phyloP scores from a whole-genome alignment of 345 rosid species.

The Sisymbrium altissimum region DNA sequence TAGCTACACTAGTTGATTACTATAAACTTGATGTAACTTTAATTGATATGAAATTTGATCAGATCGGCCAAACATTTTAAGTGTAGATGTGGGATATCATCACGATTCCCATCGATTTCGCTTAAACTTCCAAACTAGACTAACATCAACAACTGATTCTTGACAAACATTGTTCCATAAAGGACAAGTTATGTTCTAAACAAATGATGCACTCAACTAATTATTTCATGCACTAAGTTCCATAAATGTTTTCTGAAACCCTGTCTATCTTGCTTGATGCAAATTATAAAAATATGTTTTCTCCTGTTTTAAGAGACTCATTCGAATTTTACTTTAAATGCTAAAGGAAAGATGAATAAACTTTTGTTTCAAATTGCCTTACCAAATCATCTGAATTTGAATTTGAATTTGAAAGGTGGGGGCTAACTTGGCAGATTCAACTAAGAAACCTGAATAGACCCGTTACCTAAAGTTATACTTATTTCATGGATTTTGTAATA shows the following conservation, averaged over 20 bases:
- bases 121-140: constrained; percentile 29
- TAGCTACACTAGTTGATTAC: constrained; percentile 1
- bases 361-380: constrained; percentile 1
- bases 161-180: constrained; percentile 3
- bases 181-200: not conserved
- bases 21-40: constrained; percentile 2
- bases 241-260: not conserved
- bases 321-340: constrained; percentile 10
- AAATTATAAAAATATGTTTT: not conserved
- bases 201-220: not conserved
- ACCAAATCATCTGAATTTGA: constrained; percentile 21
- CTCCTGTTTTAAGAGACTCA: not conserved
- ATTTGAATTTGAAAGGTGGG: constrained; percentile 7
- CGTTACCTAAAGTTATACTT: constrained; percentile 14
- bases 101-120: constrained; percentile 26
- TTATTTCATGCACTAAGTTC: not conserved
- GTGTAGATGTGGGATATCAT: constrained; percentile 9
- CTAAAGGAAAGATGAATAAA: constrained; percentile 8
- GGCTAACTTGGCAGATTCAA: constrained; percentile 9
- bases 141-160: constrained; percentile 15
- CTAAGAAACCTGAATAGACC: constrained; percentile 26
- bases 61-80: constrained; percentile 7
- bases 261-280: not conserved
- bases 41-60: constrained; percentile 1
- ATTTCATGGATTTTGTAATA: not conserved